Percentiles rank a stretch among this genome's conserved stretches.
These are phyloP conservation scores for Suillus plorans DNA, from an alignment of 768 basidiomycete species.

Conservation along the genomic window DNA sequence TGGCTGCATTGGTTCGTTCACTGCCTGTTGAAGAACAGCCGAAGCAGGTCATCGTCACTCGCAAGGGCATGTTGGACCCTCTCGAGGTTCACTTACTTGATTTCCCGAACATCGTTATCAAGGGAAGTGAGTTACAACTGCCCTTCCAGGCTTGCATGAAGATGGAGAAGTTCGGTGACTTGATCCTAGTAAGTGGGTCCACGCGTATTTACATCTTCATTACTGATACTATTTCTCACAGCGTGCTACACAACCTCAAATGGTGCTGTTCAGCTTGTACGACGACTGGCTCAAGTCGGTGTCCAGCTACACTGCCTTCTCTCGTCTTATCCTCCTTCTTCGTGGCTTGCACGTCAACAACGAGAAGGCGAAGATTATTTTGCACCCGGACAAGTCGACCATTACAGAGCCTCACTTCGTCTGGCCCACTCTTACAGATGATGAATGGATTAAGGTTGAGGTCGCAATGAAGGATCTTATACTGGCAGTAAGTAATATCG, in stretches of 20 bases:
- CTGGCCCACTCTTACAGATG: conserved; percentile 90
- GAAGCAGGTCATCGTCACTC: conserved; percentile 98
- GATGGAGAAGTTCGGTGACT: conserved; percentile 99
- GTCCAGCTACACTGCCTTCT: conserved; percentile 98
- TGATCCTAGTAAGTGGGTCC: conserved; percentile 66
- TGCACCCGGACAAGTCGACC: conserved; percentile 96
- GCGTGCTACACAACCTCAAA: conserved; percentile 97
- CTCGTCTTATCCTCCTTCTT: conserved; percentile 92
- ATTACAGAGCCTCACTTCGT: conserved; percentile 98
- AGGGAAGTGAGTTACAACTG: conserved; percentile 95
- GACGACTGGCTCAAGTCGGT: conserved; percentile 99
- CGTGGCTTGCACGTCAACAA: conserved; percentile 99
- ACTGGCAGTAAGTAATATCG: conserved; percentile 55
- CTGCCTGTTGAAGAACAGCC: conserved; percentile 99
- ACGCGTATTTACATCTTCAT: background rate
- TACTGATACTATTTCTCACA: conserved; percentile 25
- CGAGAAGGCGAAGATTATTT: conserved; percentile 98
- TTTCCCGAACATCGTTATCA: conserved; percentile 99
- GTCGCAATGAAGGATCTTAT: conserved; percentile 98
- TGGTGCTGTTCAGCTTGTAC: conserved; percentile 98
- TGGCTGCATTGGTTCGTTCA: conserved; percentile 94
- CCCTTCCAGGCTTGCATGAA: conserved; percentile 99
- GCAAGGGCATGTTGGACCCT: conserved; percentile 99
- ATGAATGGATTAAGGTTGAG: conserved; percentile 99
- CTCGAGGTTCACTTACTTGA: conserved; percentile 98